Evolutionary conservation across 306 rosid species (phyloP).

Genomic region (Aeschynomene evenia): DNA sequence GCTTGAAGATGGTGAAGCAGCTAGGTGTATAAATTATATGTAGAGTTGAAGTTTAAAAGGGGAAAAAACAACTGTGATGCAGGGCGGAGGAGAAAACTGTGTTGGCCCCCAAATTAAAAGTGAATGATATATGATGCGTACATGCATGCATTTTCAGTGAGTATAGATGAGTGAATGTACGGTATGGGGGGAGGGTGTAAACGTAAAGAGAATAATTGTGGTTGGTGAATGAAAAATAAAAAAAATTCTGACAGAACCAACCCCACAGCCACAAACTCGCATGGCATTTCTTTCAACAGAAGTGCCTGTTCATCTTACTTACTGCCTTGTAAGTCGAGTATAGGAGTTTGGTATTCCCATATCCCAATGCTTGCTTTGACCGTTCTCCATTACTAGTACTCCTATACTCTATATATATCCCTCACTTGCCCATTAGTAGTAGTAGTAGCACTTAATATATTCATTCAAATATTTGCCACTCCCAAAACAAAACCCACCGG

Average conservation of each 20-base stretch:
- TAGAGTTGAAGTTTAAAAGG: constrained; percentile 28
- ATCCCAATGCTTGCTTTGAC: constrained; percentile 62
- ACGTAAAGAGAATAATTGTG: constrained; percentile 34
- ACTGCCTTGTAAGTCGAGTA: constrained; percentile 9
- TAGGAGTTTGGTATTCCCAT: constrained; percentile 50
- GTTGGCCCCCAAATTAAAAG: background rate
- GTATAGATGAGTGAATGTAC: too few relatives aligned
- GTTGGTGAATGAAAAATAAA: too few relatives aligned
- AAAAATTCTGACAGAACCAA: too few relatives aligned
- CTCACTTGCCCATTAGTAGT: too few relatives aligned
- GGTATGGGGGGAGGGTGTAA: background rate
- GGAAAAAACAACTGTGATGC: constrained; percentile 1
- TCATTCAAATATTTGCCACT: constrained; percentile 39
- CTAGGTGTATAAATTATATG: too few relatives aligned
- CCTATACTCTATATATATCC: too few relatives aligned
- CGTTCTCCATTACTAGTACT: too few relatives aligned
- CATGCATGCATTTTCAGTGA: too few relatives aligned
- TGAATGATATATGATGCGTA: too few relatives aligned
- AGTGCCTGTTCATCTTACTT: constrained; percentile 34
- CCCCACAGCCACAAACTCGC: constrained; percentile 53
- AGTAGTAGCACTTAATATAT: too few relatives aligned
- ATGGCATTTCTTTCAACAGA: constrained; percentile 48
- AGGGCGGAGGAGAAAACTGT: background rate
- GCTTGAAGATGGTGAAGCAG: constrained; percentile 5
- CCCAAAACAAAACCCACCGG: constrained; percentile 56